Conservation (phyloP, 2,329 filamentous ascomycete genomes). For the Dothistroma septosporum region DNA sequence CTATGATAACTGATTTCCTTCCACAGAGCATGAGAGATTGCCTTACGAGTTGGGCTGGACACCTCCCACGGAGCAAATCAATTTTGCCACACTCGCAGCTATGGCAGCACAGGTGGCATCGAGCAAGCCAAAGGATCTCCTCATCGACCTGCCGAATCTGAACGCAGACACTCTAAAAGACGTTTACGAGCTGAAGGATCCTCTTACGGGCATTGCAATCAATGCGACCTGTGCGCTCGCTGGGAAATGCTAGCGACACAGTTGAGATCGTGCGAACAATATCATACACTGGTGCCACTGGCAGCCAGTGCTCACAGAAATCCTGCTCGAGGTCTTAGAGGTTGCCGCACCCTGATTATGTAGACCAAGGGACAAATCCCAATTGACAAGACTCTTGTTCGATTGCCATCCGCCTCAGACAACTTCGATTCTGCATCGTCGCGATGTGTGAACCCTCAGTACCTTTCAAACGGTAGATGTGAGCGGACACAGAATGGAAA, state of each 20-base stretch:
- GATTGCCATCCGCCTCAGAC: too few species aligned
- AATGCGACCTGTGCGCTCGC: not conserved
- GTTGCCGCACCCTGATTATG: too few species aligned
- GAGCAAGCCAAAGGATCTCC: not conserved
- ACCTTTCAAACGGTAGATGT: too few species aligned
- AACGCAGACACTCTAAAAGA: not conserved
- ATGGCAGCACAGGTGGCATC: not conserved
- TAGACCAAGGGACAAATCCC: too few species aligned
- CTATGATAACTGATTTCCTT: not conserved
- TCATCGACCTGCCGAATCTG: not conserved
- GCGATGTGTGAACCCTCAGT: too few species aligned
- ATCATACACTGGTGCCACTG: not conserved
- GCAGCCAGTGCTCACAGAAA: too few species aligned
- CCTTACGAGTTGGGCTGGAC: not conserved
- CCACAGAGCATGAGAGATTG: not conserved
- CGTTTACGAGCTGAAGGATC: not conserved
- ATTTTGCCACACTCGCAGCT: not conserved
- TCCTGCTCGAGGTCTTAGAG: too few species aligned
- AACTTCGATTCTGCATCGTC: too few species aligned
- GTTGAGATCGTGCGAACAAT: not conserved
- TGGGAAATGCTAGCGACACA: not conserved
- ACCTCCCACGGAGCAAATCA: not conserved
- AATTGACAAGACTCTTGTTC: too few species aligned
- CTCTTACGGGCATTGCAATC: not conserved
- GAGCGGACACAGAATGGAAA: too few species aligned